phyloP scores from a whole-genome alignment of 441 rosid species.

The Adansonia madagascariensis region DNA sequence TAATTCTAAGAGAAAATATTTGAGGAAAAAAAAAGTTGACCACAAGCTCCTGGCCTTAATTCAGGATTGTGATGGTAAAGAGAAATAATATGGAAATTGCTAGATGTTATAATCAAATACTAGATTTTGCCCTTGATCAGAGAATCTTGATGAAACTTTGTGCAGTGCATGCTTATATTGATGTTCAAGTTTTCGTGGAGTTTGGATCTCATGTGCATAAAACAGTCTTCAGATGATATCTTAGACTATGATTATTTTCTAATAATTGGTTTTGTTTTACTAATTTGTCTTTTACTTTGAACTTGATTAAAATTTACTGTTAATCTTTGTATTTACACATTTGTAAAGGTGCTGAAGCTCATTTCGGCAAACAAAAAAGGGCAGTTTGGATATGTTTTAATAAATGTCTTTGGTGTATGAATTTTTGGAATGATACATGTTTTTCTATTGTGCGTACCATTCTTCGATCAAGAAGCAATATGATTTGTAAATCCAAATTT shows the following conservation, averaged over 20 bases:
- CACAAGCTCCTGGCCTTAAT: not conserved
- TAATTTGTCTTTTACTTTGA: not conserved
- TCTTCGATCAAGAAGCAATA: conserved; percentile 13
- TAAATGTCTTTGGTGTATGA: not conserved
- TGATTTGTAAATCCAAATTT: conserved; percentile 6
- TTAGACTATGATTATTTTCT: not conserved
- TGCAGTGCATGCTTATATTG: not conserved
- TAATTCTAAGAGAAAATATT: not conserved
- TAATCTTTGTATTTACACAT: conserved; percentile 15
- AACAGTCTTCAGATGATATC: not conserved
- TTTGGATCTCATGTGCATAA: not conserved
- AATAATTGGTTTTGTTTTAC: not conserved
- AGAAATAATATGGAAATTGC: conserved; percentile 5
- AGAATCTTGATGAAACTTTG: not conserved
- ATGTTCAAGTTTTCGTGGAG: conserved; percentile 13
- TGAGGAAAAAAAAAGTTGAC: not conserved
- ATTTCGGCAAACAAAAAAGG: conserved; percentile 3
- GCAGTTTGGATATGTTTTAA: conserved; percentile 14
- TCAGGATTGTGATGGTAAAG: not conserved
- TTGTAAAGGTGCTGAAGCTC: conserved; percentile 14
- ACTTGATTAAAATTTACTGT: conserved; percentile 14
- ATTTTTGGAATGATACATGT: conserved; percentile 3
- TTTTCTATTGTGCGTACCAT: not conserved
- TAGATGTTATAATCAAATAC: not conserved
- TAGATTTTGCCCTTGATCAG: not conserved